These are phyloP conservation scores for Ichthyophthirius multifiliis DNA, from an alignment of 169 alveolate genomes.

Conservation along the genomic window DNA sequence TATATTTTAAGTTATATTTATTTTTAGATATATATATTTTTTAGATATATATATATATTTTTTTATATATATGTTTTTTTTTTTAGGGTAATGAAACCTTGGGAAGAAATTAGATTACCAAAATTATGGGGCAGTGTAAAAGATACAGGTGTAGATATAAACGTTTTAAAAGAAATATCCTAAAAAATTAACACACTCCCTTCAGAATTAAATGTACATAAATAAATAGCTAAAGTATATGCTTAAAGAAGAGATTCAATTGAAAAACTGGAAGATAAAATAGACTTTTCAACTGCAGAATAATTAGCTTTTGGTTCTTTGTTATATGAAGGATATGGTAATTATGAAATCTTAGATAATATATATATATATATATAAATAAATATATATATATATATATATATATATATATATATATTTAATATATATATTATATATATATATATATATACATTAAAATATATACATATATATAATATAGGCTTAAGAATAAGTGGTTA, in stretches of 20 bases:
- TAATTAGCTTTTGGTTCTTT: conserved; percentile 92
- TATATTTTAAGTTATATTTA: too few relatives aligned
- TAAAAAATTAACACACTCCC: conserved; percentile 84
- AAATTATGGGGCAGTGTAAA: conserved; percentile 42
- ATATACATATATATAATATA: not conserved
- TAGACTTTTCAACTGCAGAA: conserved; percentile 94
- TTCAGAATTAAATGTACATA: conserved; percentile 86
- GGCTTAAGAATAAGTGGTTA: conserved; percentile 83
- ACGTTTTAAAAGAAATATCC: conserved; percentile 81
- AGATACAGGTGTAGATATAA: conserved; percentile 62
- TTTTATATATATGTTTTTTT: too few relatives aligned
- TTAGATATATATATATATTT: too few relatives aligned
- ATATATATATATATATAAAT: too few relatives aligned
- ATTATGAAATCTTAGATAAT: not conserved
- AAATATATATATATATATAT: too few relatives aligned
- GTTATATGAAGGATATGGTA: conserved; percentile 90
- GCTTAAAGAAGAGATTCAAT: conserved; percentile 46
- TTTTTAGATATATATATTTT: too few relatives aligned
- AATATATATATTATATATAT: too few relatives aligned
- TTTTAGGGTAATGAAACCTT: conserved; percentile 4
- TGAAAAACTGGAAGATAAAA: conserved; percentile 67
- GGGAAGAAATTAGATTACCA: conserved; percentile 59
- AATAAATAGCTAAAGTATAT: conserved; percentile 83
- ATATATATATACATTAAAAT: not conserved
- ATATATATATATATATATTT: too few relatives aligned